A percentile compares a stretch with the other conserved stretches of the same genome.
These are phyloP conservation scores for Verticillium zaregamsianum DNA, from an alignment of 2,329 filamentous ascomycete species.

Conservation along the genomic window DNA sequence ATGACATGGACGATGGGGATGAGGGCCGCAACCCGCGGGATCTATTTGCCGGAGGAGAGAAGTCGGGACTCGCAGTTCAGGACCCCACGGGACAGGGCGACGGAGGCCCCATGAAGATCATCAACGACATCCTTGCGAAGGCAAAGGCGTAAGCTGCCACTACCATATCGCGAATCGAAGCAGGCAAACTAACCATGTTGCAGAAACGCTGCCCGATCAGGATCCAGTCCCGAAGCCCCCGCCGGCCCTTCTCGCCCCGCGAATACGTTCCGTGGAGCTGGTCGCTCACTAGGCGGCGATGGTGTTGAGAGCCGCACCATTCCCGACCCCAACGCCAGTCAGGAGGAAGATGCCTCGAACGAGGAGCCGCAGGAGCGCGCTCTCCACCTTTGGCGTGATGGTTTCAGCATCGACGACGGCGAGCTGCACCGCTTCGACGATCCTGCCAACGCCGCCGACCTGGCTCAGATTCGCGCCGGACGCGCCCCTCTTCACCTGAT, in stretches of 20 bases:
- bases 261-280: conserved; percentile 61
- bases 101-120: conserved; percentile 47
- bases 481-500: conserved; percentile 74
- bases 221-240: conserved; percentile 42
- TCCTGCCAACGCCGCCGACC: conserved; percentile 65
- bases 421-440: conserved; percentile 75
- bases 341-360: conserved; percentile 14
- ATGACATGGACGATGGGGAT: conserved; percentile 50
- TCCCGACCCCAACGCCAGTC: conserved; percentile 48
- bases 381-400: conserved; percentile 78
- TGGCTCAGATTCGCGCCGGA: conserved; percentile 72
- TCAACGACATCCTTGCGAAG: conserved; percentile 61
- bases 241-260: conserved; percentile 45
- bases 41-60: conserved; percentile 80
- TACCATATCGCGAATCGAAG: too few relatives aligned
- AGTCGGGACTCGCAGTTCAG: conserved; percentile 68
- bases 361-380: conserved; percentile 58
- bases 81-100: conserved; percentile 48
- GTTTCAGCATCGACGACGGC: conserved; percentile 82
- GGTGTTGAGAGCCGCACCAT: conserved; percentile 66
- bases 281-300: conserved; percentile 75
- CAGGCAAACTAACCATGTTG: neutral
- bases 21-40: conserved; percentile 60
- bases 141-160: conserved; percentile 49
- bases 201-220: conserved; percentile 54